Base-by-base conservation (phyloP, 2,329 filamentous ascomycete genomes). In the Chaetomiaceae sp. region DNA sequence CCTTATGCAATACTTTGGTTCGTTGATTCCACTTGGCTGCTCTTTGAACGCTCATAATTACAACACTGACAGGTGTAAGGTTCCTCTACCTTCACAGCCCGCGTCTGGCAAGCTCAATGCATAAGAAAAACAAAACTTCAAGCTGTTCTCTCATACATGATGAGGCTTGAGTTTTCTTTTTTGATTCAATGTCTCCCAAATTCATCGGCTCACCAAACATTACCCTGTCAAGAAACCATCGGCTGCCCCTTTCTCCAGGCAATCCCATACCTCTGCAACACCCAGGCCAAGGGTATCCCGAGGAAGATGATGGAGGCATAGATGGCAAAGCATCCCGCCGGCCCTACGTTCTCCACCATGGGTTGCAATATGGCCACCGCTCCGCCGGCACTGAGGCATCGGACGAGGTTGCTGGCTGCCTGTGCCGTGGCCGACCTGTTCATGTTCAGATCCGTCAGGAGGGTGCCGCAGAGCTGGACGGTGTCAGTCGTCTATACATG, bases 391-490 rank as follows among this genome's bases (percentile, higher is more conserved):
- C 50, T 46, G 7, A 60, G 38, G 38, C 62, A 63, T 19, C 62
- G 53, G 3, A 65, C 54, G 9, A 65, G 48, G 43, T 59, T 63
- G 12, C 54, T 63, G 5, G 62, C 55, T 17, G 55, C 61, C 17
- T 64, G 62, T 4, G 57, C 62, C 8, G 62, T 64, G 3, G 61
- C 62, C 0, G 60, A 62, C 9, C 47, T 34, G 35, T 60, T 30
- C 7, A 52, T 44, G 44, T 64, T 63, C 16, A 62, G 54, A 45
- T 63, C 62, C 1, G 62, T 65, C 9, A 65, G 49, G 30, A 63
- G 61, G 3, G 62, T 61, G 8, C 49, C 55, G 27, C 49, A 51
- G 16, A 54, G 42, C 48, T 50, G 25, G 2, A 9, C 2, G 3
- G 42, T 48, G 40, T 47, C 5, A 44, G 33, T 5, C 6, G 10